These are phyloP conservation scores for Aristolochia californica DNA, from an alignment of 164 flowering plant species.

Conservation along the genomic window DNA sequence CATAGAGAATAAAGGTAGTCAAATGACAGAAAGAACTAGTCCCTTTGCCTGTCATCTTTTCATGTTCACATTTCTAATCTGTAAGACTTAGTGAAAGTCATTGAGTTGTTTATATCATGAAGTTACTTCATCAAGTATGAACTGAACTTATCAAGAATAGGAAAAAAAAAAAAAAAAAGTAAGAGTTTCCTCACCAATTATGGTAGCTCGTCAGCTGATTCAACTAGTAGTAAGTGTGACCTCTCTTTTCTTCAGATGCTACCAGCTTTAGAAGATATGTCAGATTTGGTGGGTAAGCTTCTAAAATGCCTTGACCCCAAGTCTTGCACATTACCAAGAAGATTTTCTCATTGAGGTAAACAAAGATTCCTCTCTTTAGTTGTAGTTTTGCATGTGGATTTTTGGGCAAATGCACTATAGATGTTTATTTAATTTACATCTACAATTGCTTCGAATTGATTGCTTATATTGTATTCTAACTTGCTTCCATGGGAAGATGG, in stretches of 20 bases:
- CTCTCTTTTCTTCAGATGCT: slow-evolving; percentile 13
- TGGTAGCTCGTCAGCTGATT: no score
- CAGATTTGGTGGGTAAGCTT: slow-evolving; percentile 5
- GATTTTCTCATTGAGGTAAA: slow-evolving; percentile 25
- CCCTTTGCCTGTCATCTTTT: no score
- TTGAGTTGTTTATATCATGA: background rate
- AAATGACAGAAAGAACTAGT: no score
- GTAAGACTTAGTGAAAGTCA: background rate
- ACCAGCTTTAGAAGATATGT: slow-evolving; percentile 14
- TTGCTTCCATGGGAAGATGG: slow-evolving; percentile 9
- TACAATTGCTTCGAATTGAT: background rate
- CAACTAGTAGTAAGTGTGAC: background rate
- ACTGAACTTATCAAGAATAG: no score
- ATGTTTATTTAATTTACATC: background rate
- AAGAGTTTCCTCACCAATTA: no score
- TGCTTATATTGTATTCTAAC: background rate
- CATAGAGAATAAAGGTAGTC: no score
- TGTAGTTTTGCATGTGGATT: background rate
- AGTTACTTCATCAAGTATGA: background rate
- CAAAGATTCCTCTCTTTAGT: background rate
- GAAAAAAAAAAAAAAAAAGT: no score
- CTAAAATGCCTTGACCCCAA: slow-evolving; percentile 15
- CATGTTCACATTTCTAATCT: no score
- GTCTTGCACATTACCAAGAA: slow-evolving; percentile 18
- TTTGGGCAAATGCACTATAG: background rate